Base-by-base conservation (phyloP, 176 grass and related monocot genomes). In the Eragrostis nindensis region DNA sequence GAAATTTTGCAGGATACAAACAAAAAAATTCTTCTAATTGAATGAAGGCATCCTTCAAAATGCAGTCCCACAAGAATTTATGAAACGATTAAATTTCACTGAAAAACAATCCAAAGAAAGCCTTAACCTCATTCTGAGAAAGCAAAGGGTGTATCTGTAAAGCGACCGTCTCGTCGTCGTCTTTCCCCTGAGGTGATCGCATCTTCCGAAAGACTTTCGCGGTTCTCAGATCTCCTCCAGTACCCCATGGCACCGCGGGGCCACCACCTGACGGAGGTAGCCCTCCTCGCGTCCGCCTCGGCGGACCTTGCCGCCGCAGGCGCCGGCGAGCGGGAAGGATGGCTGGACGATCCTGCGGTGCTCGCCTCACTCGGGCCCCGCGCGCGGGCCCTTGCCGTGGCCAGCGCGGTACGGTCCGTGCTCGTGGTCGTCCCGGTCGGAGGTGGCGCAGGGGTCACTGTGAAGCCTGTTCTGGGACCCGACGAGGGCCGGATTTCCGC, bases 241-340 rank as follows among this genome's bases (percentile, higher is more conserved):
- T 46, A n/a, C 6, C 43, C 3, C 77, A 19, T 90, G 92, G 84
- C 92, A 59, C 90, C 81, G 68, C 95, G 92, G 84, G 84, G 81
- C 73, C 86, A 98, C 66, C 90, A 94, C 66, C 86, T 98, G 64
- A 81, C 84, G 65, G 92, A 98, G 87, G 86, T 94, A 70, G 86
- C 88, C 65, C 82, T 86, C 61, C 88, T 98, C 61, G 86, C 90
- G 40, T 85, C 85, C 5, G 73, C 80, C 19, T 66, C 79, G 68
- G 83, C 71, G 36, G 86, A 85, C 29, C 81, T 98, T 74, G 77
- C 84, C 17, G 69, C 82, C 42, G 77, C 84, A 18, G 92, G 92
- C 17, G 75, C 90, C n/a, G 92, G 88, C 11, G 86, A 94, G 83
- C 81, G 86, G 75, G 92, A 94, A 78, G 92, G 92, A 11, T 98